Evolutionary conservation across 148 eudicot species (phyloP).

Genomic region (Vaccinium macrocarpon): DNA sequence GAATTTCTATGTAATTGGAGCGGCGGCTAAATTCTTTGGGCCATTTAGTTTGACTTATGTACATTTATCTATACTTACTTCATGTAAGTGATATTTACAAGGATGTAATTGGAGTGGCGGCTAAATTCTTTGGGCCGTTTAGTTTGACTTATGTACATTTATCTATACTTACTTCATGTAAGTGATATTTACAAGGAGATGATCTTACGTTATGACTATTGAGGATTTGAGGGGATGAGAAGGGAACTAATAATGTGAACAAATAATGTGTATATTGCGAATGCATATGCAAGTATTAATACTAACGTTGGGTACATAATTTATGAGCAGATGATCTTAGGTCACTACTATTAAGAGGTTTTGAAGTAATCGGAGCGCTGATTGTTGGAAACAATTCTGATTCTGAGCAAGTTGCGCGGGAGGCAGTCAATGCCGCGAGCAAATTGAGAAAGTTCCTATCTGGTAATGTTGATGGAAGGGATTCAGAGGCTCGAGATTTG

Average conservation of each 20-base stretch:
- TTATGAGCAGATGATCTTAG: constrained; percentile 51
- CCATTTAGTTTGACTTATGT: not conserved
- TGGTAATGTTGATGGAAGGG: constrained; percentile 21
- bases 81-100: not conserved
- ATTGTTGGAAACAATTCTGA: constrained; percentile 37
- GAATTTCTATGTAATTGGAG: constrained; percentile 80
- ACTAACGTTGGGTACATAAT: constrained; percentile 5
- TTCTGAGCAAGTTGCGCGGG: constrained; percentile 32
- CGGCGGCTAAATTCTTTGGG: constrained; percentile 9
- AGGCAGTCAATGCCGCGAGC: constrained; percentile 49
- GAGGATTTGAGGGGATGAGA: not conserved
- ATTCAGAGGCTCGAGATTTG: constrained; percentile 27
- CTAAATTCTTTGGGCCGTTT: not conserved
- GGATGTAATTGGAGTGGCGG: too few species aligned
- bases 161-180: not conserved
- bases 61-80: not conserved
- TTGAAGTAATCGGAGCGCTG: constrained; percentile 82
- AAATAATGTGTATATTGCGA: not conserved
- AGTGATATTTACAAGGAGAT: not conserved
- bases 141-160: not conserved
- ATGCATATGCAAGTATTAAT: not conserved
- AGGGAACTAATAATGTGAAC: not conserved
- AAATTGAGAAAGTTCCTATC: constrained; percentile 45
- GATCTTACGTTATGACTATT: not conserved
- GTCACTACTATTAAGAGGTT: constrained; percentile 61